Evolutionary conservation across 139 green algal genomes (phyloP).

Genomic region (Coelastrella sp.): DNA sequence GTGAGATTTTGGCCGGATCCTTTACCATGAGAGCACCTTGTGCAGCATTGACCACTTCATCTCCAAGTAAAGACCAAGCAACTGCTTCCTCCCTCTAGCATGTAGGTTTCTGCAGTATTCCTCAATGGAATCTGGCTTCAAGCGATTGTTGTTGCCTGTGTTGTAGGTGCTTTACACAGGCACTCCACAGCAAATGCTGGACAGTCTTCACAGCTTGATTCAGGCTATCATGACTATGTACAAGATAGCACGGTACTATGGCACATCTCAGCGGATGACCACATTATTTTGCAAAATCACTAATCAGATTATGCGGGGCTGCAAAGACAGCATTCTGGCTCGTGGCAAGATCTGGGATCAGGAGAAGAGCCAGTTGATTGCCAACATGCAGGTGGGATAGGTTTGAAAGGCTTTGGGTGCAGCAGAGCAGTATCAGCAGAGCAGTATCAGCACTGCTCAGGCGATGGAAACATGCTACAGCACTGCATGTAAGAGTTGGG

Average conservation of each 20-base stretch:
- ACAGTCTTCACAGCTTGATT: conserved; percentile 82
- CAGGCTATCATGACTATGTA: conserved; percentile 90
- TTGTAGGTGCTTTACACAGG: conserved; percentile 36
- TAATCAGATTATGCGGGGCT: conserved; percentile 65
- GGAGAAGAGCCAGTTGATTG: conserved; percentile 75
- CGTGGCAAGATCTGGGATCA: conserved; percentile 86
- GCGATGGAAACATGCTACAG: too few species aligned
- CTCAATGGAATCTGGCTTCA: too few species aligned
- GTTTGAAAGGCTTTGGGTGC: too few species aligned
- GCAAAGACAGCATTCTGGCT: conserved; percentile 77
- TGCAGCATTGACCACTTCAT: too few species aligned
- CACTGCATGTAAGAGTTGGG: too few species aligned
- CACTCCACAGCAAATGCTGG: conserved; percentile 74
- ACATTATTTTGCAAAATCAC: conserved; percentile 88
- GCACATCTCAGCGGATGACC: conserved; percentile 84
- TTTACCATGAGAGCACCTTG: too few species aligned
- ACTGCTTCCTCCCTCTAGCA: too few species aligned
- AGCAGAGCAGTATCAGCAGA: too few species aligned
- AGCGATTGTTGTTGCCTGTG: neutral
- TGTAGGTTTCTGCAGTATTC: too few species aligned
- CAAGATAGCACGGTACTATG: conserved; percentile 92
- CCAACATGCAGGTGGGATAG: conserved; percentile 69
- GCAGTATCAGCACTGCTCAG: too few species aligned
- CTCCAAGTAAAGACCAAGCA: too few species aligned
- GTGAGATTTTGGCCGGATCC: too few species aligned